Base-by-base conservation (phyloP, 257 asterid species). In the Scutellaria baicalensis region DNA sequence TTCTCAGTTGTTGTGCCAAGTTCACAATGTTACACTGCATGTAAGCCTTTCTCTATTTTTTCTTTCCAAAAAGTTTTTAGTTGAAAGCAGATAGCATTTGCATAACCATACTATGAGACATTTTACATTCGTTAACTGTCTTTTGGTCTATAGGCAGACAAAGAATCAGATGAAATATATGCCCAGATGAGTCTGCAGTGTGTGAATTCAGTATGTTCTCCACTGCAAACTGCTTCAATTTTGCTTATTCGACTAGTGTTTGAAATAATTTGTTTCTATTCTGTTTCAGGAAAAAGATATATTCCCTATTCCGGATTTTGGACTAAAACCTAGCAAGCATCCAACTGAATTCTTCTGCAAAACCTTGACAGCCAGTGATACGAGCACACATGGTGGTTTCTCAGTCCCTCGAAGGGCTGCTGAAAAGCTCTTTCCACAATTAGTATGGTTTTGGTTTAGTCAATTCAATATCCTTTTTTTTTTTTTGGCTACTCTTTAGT, bases 361-460 rank as follows among this genome's bases (percentile, higher is more conserved):
- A 79, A 93, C 97, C 9, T 74, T 93, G 80, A 93, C 98, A 3
- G 96, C 97, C 35, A 93, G 98, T 71, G 98, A 93, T 72, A 93
- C 98, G 11, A 93, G 98, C 85, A 93, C 97, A 6, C 98, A 93
- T 35, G 98, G 98, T 21, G 98, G 98, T 39, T 93, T 93, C 77
- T 93, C 98, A 3, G 98, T 93, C 59, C 98, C 98, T 35, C 86
- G 97, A 16, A 80, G 97, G 70, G 96, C 98, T 54, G 98, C 98
- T 6, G 98, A 93, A 62, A 93, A 93, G 73, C 95, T 93, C 67
- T 93, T 93, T 21, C 98, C 97, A 2, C 94, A 79, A 64, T 71
- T 93, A 86, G 98, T 93, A 64, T 51, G 86, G 27, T 35, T 76
- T 39, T 57, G 9, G 39, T 76, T 61, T 58, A 44, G 27, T 40